Evolutionary conservation across 2,329 filamentous ascomycete species (phyloP).

Genomic region (Curvularia lunata): DNA sequence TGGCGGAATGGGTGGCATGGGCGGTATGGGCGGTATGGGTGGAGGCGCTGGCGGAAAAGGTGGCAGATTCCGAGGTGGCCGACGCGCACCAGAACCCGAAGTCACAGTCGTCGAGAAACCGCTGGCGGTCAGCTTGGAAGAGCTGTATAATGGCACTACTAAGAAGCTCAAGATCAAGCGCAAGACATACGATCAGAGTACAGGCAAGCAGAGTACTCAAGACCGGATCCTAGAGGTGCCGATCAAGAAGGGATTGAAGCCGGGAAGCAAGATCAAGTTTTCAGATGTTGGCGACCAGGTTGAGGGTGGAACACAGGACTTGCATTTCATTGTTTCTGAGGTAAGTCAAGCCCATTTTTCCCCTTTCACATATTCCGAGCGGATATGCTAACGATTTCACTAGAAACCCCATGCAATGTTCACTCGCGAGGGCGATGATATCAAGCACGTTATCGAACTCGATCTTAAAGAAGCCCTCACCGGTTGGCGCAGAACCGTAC

Average conservation of each 20-base stretch:
- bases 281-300: conserved; percentile 97
- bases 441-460: conserved; percentile 78
- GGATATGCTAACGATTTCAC: conserved; percentile 28
- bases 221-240: conserved; percentile 93
- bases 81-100: conserved; percentile 71
- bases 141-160: conserved; percentile 82
- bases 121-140: conserved; percentile 81
- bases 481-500: conserved; percentile 89
- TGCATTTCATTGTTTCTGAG: conserved; percentile 95
- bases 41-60: conserved; percentile 55
- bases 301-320: conserved; percentile 91
- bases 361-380: neutral
- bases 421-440: conserved; percentile 85
- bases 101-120: conserved; percentile 89
- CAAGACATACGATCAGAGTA: conserved; percentile 84
- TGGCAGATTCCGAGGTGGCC: conserved; percentile 47
- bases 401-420: conserved; percentile 88
- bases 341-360: conserved; percentile 59
- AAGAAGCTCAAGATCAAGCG: conserved; percentile 99
- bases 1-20: conserved; percentile 40
- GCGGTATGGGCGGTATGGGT: conserved; percentile 47
- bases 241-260: conserved; percentile 94
- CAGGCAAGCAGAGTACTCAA: conserved; percentile 81
- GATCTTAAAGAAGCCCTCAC: conserved; percentile 92
- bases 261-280: conserved; percentile 98